Base-by-base conservation (phyloP, 805 yeast species). In the Naumovozyma baii region DNA sequence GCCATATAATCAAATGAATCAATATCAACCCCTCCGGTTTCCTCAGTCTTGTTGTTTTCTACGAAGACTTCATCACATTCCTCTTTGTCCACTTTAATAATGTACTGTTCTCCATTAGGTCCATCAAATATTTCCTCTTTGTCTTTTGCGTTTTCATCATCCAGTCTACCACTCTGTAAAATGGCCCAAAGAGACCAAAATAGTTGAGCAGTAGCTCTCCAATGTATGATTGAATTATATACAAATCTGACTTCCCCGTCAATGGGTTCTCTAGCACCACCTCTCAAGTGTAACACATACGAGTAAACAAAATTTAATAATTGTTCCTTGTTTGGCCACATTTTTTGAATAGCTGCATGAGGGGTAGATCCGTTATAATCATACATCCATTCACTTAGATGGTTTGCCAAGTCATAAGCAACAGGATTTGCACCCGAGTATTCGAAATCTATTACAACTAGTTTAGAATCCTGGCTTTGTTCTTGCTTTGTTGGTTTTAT, bases 311-410 rank as follows among this genome's bases (percentile, higher is more conserved):
- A 72, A 52, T 81, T 80, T 47, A 80, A 56, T 52, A 82, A 79
- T 56, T 87, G 81, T 34, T 76, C 76, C 44, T 68, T 66, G 12
- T 68, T 65, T 8, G 98, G 98, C 61, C 73, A 92, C 30, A 65
- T 62, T 10, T 70, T 63, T 1, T 76, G 68, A 38, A 55, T 54
- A 29, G 69, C 59, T 13, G 68, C 62, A 15, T 68, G 65, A 1
- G 78, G 73, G 49, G 77, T 74, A 12, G 31, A 29, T 34, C 57
- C 52, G 54, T 81, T 84, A 57, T 90, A 92, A 64, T 92, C 86
- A 36, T 85, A 73, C 96, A 88, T 92, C 98, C 98, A 90, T 65
- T 90, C 98, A 47, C 83, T 74, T 50, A 92, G 83, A 64, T 92
- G 98, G 59, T 92, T 88, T 12, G 88, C 88, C 40, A 92, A 74